Conservation (phyloP, 129 eudicot species). For the Pseudognaphalium luteoalbum region DNA sequence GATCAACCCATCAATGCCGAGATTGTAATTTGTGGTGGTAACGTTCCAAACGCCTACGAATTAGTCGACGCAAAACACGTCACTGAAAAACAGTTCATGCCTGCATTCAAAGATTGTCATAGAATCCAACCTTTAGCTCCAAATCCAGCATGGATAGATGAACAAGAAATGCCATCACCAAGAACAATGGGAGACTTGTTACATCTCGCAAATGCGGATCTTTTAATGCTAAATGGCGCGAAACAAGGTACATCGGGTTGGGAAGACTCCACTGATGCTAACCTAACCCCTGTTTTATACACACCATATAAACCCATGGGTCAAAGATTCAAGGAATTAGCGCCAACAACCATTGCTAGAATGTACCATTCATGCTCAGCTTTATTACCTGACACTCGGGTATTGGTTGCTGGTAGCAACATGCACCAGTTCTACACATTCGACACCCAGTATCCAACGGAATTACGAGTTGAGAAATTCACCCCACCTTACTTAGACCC, state of each 20-base stretch:
- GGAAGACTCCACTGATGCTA: slow-evolving; percentile 53
- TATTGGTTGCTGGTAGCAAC: slow-evolving; percentile 83
- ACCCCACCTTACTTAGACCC: slow-evolving; percentile 73
- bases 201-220: slow-evolving; percentile 62
- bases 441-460: slow-evolving; percentile 47
- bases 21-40: slow-evolving; percentile 78
- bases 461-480: slow-evolving; percentile 70
- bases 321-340: slow-evolving; percentile 38
- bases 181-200: slow-evolving; percentile 78
- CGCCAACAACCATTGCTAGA: slow-evolving; percentile 49
- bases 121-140: slow-evolving; percentile 31
- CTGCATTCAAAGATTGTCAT: slow-evolving; percentile 65
- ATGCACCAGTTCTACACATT: slow-evolving; percentile 40
- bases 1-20: slow-evolving; percentile 25
- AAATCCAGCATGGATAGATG: slow-evolving; percentile 52
- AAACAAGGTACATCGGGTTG: slow-evolving; percentile 69
- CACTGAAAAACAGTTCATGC: slow-evolving; percentile 32
- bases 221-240: slow-evolving; percentile 76
- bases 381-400: slow-evolving; percentile 48
- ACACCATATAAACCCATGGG: slow-evolving; percentile 46
- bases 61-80: slow-evolving; percentile 47
- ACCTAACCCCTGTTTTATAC: slow-evolving; percentile 56
- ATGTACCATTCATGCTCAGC: slow-evolving; percentile 83
- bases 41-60: slow-evolving; percentile 40
- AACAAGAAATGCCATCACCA: slow-evolving; percentile 64